A percentile compares a stretch with the other conserved stretches of the same genome.
These are phyloP conservation scores for Kwoniella sp. DNA, from an alignment of 768 basidiomycete genomes.

Conservation along the genomic window DNA sequence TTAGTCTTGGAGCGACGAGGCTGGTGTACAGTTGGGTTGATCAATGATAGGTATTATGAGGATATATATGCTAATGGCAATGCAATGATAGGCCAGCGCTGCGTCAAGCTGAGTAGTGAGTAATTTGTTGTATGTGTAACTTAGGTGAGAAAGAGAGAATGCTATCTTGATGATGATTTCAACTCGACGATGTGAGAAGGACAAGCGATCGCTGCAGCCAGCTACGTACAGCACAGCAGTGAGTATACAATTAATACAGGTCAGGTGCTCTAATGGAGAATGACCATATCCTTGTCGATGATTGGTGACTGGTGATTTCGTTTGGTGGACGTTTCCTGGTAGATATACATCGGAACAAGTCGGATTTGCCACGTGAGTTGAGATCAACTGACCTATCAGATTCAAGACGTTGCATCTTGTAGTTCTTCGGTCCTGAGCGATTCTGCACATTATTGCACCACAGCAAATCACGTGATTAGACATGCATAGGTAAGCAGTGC, in stretches of 20 bases:
- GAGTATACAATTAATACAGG: neutral
- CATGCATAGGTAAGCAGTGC: too few species aligned
- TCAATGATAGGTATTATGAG: neutral
- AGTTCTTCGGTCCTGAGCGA: too few species aligned
- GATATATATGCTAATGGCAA: neutral
- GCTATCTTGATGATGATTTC: too few species aligned
- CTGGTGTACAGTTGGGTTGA: neutral
- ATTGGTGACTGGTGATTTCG: neutral
- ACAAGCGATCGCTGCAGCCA: neutral
- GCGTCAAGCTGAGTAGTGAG: neutral
- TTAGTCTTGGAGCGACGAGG: too few species aligned
- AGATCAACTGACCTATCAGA: conserved; percentile 8
- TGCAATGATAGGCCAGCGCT: neutral
- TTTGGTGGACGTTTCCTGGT: neutral
- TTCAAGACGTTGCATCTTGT: conserved; percentile 11
- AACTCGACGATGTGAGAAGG: too few species aligned
- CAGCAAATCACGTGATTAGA: too few species aligned
- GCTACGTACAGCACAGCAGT: too few species aligned
- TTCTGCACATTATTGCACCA: too few species aligned
- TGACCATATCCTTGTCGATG: neutral
- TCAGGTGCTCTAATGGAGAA: neutral
- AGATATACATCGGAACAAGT: conserved; percentile 6
- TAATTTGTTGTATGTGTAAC: neutral
- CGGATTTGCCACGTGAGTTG: conserved; percentile 1
- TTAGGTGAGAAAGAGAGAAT: too few species aligned